Percentiles rank a stretch among this genome's conserved stretches.
Conservation (phyloP, 177 flowering plant genomes). For the Vitis hybrid region DNA sequence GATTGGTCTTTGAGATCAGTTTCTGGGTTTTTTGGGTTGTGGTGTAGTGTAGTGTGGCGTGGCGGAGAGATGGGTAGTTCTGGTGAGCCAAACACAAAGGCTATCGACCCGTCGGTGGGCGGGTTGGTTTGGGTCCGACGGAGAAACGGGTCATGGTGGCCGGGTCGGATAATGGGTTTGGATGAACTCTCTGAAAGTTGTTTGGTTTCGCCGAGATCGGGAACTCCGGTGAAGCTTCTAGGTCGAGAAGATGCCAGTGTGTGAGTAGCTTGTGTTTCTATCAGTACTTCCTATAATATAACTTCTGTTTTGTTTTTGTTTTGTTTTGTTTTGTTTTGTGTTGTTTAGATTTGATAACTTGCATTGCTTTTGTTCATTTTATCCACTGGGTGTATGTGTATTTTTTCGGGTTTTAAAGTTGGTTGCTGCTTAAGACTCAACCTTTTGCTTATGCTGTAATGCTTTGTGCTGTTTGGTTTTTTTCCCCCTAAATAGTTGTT, state of each 20-base stretch:
- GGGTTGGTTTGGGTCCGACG: conserved; percentile 89
- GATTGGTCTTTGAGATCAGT: conserved; percentile 9
- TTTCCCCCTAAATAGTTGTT: too few species aligned
- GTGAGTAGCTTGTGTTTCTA: conserved; percentile 43
- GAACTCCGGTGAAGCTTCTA: conserved; percentile 89
- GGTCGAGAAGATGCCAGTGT: conserved; percentile 85
- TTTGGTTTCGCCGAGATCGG: conserved; percentile 58
- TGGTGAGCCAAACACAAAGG: conserved; percentile 33
- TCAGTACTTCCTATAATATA: background rate
- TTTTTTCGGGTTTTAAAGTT: background rate
- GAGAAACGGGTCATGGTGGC: conserved; percentile 96
- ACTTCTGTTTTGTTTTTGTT: background rate
- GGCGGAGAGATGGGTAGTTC: conserved; percentile 44
- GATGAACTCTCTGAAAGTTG: conserved; percentile 59
- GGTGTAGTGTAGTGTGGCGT: conserved; percentile 16
- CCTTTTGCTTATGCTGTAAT: too few species aligned
- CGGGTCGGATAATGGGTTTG: conserved; percentile 68
- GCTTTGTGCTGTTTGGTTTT: too few species aligned
- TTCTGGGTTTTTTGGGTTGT: conserved; percentile 1
- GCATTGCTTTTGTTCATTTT: background rate
- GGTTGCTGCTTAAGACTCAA: too few species aligned
- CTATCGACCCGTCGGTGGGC: conserved; percentile 65
- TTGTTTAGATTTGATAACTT: background rate
- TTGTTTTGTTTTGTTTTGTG: background rate
- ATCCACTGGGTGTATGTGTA: background rate